A percentile compares a stretch with the other conserved stretches of the same genome.
Conservation (phyloP, 73 alveolate genomes). For the Durusdinium trenchii region DNA sequence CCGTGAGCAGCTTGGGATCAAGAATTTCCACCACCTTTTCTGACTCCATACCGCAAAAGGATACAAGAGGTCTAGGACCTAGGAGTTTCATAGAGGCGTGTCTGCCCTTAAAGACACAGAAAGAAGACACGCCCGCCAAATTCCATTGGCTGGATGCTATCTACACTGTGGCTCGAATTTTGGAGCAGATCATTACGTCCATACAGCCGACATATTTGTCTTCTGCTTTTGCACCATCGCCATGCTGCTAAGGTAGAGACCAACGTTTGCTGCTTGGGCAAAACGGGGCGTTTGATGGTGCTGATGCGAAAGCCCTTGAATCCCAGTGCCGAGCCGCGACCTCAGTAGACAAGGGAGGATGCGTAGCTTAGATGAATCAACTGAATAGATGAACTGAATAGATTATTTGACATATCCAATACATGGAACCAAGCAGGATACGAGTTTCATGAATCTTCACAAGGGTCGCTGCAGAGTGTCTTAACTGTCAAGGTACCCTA, state of each 20-base stretch:
- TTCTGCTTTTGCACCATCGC: not conserved
- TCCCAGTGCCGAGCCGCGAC: conserved; percentile 20
- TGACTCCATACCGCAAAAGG: no score
- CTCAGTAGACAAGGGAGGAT: not conserved
- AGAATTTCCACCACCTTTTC: no score
- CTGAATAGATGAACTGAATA: no score
- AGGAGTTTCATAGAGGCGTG: no score
- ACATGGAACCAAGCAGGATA: no score
- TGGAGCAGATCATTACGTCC: not conserved
- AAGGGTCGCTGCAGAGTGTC: no score
- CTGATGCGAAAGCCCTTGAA: conserved; percentile 51
- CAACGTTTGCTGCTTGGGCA: conserved; percentile 54
- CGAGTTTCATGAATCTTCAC: no score
- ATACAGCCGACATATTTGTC: not conserved
- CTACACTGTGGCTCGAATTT: not conserved
- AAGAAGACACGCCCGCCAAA: not conserved
- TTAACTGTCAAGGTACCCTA: no score
- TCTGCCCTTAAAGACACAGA: not conserved
- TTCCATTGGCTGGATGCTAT: not conserved
- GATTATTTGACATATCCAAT: no score
- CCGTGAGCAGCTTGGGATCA: no score
- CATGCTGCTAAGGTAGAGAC: conserved; percentile 57
- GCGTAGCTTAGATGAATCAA: no score
- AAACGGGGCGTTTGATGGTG: conserved; percentile 62
- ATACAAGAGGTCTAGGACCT: no score